A percentile compares a stretch with the other conserved stretches of the same genome.
Evolutionary conservation across 495 filamentous ascomycete species (phyloP).

Genomic region (Tuber melanosporum): DNA sequence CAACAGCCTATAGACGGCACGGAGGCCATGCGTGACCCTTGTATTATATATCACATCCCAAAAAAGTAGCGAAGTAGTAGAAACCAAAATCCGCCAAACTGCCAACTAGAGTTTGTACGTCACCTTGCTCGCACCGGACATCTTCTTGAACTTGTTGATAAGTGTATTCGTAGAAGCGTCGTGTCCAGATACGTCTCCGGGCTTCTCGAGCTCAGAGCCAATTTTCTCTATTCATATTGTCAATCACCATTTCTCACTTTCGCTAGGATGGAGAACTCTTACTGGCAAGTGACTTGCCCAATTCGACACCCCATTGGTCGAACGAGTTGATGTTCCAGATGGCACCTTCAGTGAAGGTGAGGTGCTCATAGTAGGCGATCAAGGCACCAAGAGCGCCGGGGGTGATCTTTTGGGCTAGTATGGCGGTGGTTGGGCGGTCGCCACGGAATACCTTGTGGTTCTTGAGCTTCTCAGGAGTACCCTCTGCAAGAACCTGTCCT

Average conservation of each 20-base stretch:
- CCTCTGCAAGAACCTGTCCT: slow-evolving; percentile 83
- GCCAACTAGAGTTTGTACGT: neutral
- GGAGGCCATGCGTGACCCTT: neutral
- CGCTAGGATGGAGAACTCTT: slow-evolving; percentile 18
- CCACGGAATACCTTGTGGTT: slow-evolving; percentile 99
- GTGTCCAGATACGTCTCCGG: slow-evolving; percentile 61
- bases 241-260: neutral
- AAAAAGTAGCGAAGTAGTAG: neutral
- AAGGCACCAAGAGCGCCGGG: slow-evolving; percentile 87
- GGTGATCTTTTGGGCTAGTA: slow-evolving; percentile 90
- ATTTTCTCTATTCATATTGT: slow-evolving; percentile 46
- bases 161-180: slow-evolving; percentile 83
- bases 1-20: neutral
- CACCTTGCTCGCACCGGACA: neutral
- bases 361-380: slow-evolving; percentile 97
- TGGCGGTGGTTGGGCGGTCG: slow-evolving; percentile 91
- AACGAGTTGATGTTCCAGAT: slow-evolving; percentile 99
- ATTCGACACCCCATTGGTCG: slow-evolving; percentile 98
- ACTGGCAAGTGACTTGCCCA: slow-evolving; percentile 89
- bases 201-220: slow-evolving; percentile 53
- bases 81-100: neutral
- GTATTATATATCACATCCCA: neutral
- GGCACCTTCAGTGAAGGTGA: slow-evolving; percentile 95
- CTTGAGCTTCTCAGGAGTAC: slow-evolving; percentile 72
- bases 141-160: slow-evolving; percentile 76